Base-by-base conservation (phyloP, 768 basidiomycete genomes). In the Amanita brunnescens region DNA sequence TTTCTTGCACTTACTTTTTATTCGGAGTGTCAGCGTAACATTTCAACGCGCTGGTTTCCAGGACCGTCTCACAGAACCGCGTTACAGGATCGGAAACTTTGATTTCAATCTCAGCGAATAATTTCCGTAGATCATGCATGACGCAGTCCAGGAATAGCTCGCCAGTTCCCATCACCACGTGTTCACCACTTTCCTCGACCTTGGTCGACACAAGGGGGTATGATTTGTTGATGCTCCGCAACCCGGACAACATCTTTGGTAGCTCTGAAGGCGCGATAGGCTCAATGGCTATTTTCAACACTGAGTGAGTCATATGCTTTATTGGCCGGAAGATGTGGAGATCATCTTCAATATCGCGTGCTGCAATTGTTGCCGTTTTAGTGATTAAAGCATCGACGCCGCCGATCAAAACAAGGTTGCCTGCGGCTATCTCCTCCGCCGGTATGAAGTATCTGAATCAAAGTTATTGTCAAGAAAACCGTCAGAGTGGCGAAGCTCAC, bases 11-110 rank as follows among this genome's bases (percentile, higher is more conserved):
- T 56, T 59, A 94, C 93, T 91, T 93, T 72, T 99, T 98, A 70
- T 99, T 99, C 5, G 96, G 96, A 26, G 96, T 98, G 60, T 98
- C 96, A 14, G 96, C 96, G 66, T 99, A 99, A 63, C 95, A 98
- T 69, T 98, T 99, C 56, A 99, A 69, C 3, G 95, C 96, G 58
- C 89, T 92, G 29, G 95, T 98, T 74, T 99, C 96, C 57, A 97
- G 73, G 18, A 98, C 95, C 1, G 96, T 99, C 72, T 99, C 96
- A 63, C 91, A 89, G 72, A 99, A 99, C 63, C 92, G 91, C 13
- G 93, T 95, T 34, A 98, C 93, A 1, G 96, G 96, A 72, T 99
- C 96, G 20, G 95, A 98, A 12, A 98, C 93, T 74, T 99, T 99
- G 76, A 99, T 97, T 75, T 99, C 96, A 59, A 98, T 96, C 73